Base-by-base conservation (phyloP, 805 yeast species). In the Saccharomycopsis sp. region DNA sequence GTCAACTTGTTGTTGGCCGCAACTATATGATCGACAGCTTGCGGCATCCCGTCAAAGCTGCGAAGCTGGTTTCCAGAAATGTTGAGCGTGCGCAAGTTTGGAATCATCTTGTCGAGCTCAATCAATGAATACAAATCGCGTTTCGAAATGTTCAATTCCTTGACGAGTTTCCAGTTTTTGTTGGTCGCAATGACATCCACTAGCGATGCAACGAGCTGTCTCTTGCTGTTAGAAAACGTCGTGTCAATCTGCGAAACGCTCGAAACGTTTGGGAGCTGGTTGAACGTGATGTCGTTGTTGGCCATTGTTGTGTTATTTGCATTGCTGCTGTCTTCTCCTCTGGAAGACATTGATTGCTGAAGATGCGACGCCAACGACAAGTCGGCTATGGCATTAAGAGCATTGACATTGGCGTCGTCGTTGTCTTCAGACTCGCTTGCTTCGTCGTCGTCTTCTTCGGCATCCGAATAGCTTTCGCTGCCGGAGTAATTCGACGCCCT, bases 221-320 rank as follows among this genome's bases (percentile, higher is more conserved):
- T 75, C 59, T 73, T 74, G 0, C 78, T 74, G 58, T 75, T 75
- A 1, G 81, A 72, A 62, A 80, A 80, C 0, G 82, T 74, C 3
- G 76, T 56, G 47, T 79, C 78, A 12, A 78, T 56, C 29, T 75
- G 76, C 1, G 81, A 76, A 1, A 73, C 64, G 20, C 71, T 71
- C 0, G 83, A 79, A 1, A 78, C 76, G 44, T 65, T 64, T 7
- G 63, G 60, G 7, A 63, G 51, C 1, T 62, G 57, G 23, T 55
- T 56, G 22, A 60, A 58, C 3, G 62, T 59, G 3, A 58, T 62
- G 15, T 57, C 58, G 52, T 57, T 57, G 23, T 47, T 47, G n/a
- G 41, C 23, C 47, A 49, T 14, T 29, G 53, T 49, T 23, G 24
- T 57, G 20, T 53, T 53, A 35, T 35, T 35, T 22, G 35, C 34